These are phyloP conservation scores for Aspergillus jensenii DNA, from an alignment of 2,329 filamentous ascomycete genomes.

Conservation along the genomic window DNA sequence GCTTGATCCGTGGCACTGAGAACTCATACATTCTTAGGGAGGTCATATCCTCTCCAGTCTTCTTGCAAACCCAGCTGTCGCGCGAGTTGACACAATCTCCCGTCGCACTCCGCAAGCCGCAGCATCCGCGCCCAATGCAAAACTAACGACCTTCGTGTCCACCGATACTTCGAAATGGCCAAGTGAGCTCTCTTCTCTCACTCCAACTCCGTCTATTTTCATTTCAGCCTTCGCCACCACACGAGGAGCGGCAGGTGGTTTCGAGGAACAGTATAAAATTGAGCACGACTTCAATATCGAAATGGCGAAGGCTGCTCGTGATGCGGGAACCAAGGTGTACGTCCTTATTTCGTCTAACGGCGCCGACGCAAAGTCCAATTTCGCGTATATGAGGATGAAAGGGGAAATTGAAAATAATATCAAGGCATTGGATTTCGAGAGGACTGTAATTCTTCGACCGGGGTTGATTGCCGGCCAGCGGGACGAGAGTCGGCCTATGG, in stretches of 20 bases:
- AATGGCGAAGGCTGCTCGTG: constrained; percentile 72
- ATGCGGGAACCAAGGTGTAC: constrained; percentile 69
- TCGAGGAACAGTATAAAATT: constrained; percentile 80
- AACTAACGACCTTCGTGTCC: constrained; percentile 66
- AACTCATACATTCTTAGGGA: constrained; percentile 54
- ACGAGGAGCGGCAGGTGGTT: constrained; percentile 67
- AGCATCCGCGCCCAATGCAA: constrained; percentile 54
- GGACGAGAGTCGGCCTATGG: constrained; percentile 59
- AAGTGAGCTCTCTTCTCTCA: constrained; percentile 55
- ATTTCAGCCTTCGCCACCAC: constrained; percentile 83
- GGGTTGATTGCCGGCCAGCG: constrained; percentile 74
- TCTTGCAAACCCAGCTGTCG: constrained; percentile 37
- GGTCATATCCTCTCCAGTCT: constrained; percentile 67
- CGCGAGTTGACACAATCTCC: constrained; percentile 47
- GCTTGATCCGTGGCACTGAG: background rate
- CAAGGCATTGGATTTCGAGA: constrained; percentile 70
- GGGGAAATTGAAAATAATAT: constrained; percentile 80
- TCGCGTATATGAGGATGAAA: constrained; percentile 73
- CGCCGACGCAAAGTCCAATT: constrained; percentile 52
- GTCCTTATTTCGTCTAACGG: constrained; percentile 68
- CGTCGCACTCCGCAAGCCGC: constrained; percentile 41
- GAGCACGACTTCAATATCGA: constrained; percentile 84
- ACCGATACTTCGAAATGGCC: constrained; percentile 70
- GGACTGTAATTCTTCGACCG: constrained; percentile 71
- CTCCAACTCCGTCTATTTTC: constrained; percentile 62